phyloP scores from a whole-genome alignment of 257 asterid genomes.

The Catharanthus roseus region DNA sequence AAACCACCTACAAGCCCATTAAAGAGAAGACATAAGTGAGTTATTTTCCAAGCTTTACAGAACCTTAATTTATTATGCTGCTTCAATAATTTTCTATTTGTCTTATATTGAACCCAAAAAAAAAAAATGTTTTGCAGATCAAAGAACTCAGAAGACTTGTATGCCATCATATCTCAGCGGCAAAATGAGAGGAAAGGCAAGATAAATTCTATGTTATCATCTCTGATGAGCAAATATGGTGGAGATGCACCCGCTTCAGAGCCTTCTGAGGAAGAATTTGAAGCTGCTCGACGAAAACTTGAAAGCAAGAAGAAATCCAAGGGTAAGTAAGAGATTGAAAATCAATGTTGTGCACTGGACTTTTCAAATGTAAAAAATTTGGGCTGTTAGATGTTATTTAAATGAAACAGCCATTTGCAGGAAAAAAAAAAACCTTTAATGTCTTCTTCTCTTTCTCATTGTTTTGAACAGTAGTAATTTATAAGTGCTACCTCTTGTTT shows the following conservation, averaged over 20 bases:
- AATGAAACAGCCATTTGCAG: not conserved
- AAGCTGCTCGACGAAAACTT: slow-evolving; percentile 66
- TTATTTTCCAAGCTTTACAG: slow-evolving; percentile 2
- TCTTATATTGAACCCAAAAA: not conserved
- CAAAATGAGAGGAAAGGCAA: slow-evolving; percentile 71
- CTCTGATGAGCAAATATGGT: slow-evolving; percentile 70
- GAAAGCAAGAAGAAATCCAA: slow-evolving; percentile 58
- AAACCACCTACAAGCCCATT: slow-evolving; percentile 91
- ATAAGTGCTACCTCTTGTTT: not conserved
- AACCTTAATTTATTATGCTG: not conserved
- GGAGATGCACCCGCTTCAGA: slow-evolving; percentile 46
- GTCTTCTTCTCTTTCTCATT: not conserved
- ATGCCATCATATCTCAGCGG: slow-evolving; percentile 63
- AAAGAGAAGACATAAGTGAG: slow-evolving; percentile 60
- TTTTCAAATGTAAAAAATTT: slow-evolving; percentile 8
- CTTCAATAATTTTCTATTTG: not conserved
- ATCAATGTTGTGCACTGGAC: no score
- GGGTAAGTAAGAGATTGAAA: slow-evolving; percentile 39
- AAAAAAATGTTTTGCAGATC: slow-evolving; percentile 39
- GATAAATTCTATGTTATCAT: slow-evolving; percentile 73
- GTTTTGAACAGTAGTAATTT: not conserved
- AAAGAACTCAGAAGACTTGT: slow-evolving; percentile 59
- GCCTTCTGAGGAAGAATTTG: slow-evolving; percentile 92
- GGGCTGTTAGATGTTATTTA: not conserved
- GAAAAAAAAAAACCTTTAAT: not conserved